Evolutionary conservation across 208 protist species (phyloP), one percentile per base, ranked within the genome.

Genomic region (Trypanosoma grayi): DNA sequence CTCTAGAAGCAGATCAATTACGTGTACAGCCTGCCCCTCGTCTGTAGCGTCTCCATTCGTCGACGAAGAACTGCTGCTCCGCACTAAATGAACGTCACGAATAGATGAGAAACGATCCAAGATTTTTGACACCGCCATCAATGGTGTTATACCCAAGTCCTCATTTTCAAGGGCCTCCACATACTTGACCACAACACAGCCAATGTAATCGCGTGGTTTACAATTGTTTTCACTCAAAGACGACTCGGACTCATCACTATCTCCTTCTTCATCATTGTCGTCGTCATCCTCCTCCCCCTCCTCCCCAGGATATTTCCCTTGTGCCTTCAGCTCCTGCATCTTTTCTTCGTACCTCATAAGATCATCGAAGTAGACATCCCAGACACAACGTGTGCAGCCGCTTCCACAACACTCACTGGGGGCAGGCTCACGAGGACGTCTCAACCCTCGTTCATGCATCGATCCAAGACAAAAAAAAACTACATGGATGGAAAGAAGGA

Each of bases 281-380:
- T n/a, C n/a, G n/a, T n/a, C n/a, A n/a, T n/a, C n/a, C n/a, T n/a
- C n/a, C n/a, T n/a, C n/a, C n/a, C n/a, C n/a, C n/a, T n/a, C n/a
- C n/a, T n/a, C n/a, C n/a, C n/a, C 68, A n/a, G 34, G 11, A 31
- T 40, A 44, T 50, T 36, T 39, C 34, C 18, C 48, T 37, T 66
- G 7, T n/a, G 1, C 28, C 9, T 50, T 48, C 33, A 39, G 4
- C 5, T 51, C 45, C 10, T 25, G n/a, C 20, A 50, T 31, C 18
- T 14, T 24, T 53, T 76, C 55, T 45, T 83, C 68, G 40, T 90
- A 93, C 44, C 60, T 69, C n/a, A 70, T 66, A 16, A 93, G 66
- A 18, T 85, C 53, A 50, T 95, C 89, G 46, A 89, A 95, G 69
- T 93, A 95, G 8, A 92, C 72, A 60, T 95, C 89, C 84, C 86